Evolutionary conservation across 495 filamentous ascomycete species (phyloP), one percentile per base, ranked within the genome.

Genomic region (Penicillium ucsense): DNA sequence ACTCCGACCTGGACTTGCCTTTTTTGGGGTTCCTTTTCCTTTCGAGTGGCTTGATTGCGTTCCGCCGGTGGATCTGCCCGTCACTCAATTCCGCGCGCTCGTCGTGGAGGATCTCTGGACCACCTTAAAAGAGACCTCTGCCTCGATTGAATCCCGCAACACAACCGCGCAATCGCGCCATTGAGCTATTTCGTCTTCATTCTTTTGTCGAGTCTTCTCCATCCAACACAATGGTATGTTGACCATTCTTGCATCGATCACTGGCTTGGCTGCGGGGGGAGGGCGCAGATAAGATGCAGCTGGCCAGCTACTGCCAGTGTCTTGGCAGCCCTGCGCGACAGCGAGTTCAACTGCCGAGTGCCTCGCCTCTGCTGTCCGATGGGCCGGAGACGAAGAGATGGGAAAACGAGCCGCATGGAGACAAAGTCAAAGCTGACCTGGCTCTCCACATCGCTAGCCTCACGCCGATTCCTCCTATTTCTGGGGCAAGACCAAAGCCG

Each of bases 381-480:
- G 20, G 20, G 20, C 2, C 20, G 20, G 20, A 20, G 20, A 20
- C 20, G 20, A 20, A 20, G 20, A 20, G 20, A 20, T 20, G 20
- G 20, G 20, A 20, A 20, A 20, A 20, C 20, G 20, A 20, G 2
- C 20, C 20, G 20, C 20, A 20, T 20, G 20, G 20, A 20, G 20
- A 20, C 20, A 20, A 20, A 1, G 34, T 34, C 38, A 2, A 40
- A 34, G 27, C 37, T 37, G 20, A 11, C 28, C 46, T 48, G 38
- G 43, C 10, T 12, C 27, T 52, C 43, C 34, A 34, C 27, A 20
- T 28, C 4, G 31, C 34, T 46, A 94, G 89, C 86, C 89, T 40
- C 89, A 95, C 71, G 88, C 89, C 41, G 88, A 94, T 56, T 76
- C 86, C 28, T 88, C 88, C 20, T 86, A 77, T 53, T 95, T 95